These are phyloP conservation scores for Aspergillus sp. DNA, from an alignment of 2,329 filamentous ascomycete genomes.

Conservation along the genomic window DNA sequence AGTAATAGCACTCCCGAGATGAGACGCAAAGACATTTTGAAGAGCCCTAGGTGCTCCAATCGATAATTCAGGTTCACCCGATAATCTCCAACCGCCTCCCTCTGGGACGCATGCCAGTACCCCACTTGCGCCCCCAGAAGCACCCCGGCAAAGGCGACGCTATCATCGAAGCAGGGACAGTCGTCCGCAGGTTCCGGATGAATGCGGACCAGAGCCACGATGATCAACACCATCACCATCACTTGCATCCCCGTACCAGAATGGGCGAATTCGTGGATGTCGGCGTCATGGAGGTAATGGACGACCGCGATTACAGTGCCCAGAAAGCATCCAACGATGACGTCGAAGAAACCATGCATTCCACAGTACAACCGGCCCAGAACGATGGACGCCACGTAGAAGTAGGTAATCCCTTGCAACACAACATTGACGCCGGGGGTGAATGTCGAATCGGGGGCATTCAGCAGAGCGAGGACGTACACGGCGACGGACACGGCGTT, in stretches of 20 bases:
- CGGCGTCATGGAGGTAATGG: conserved; percentile 54
- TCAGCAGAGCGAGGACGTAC: conserved; percentile 72
- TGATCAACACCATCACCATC: conserved; percentile 59
- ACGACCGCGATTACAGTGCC: conserved; percentile 63
- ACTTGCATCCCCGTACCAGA: conserved; percentile 64
- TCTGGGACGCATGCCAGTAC: conserved; percentile 72
- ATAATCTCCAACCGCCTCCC: neutral
- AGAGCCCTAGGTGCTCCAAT: conserved; percentile 63
- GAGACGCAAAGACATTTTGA: conserved; percentile 64
- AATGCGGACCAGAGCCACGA: conserved; percentile 76
- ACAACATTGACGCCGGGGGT: conserved; percentile 57
- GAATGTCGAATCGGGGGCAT: conserved; percentile 62
- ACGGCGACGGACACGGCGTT: conserved; percentile 94
- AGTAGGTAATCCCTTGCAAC: conserved; percentile 70
- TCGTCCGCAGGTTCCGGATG: conserved; percentile 96
- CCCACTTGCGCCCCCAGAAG: conserved; percentile 80
- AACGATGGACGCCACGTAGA: conserved; percentile 85
- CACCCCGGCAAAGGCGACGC: conserved; percentile 87
- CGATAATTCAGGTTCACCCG: conserved; percentile 46
- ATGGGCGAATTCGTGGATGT: conserved; percentile 69
- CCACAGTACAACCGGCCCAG: conserved; percentile 92
- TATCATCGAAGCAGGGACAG: conserved; percentile 96
- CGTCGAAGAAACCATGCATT: conserved; percentile 97
- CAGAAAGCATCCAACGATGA: conserved; percentile 73
- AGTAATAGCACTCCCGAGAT: conserved; percentile 77